Conservation (phyloP, 2,329 filamentous ascomycete genomes). For the Aaosphaeria arxii region DNA sequence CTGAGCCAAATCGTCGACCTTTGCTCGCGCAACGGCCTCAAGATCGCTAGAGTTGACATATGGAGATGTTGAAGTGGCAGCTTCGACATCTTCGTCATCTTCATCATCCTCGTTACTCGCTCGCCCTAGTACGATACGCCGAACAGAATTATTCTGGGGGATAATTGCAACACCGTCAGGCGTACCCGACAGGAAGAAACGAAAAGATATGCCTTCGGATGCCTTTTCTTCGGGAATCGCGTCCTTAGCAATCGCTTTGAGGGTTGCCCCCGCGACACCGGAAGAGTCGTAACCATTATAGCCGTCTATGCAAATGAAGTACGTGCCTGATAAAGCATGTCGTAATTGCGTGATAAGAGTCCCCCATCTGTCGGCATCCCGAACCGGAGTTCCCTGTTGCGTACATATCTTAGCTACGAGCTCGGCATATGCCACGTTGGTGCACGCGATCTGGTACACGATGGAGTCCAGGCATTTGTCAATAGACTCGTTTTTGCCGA, state of each 20-base stretch:
- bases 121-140: too few relatives aligned
- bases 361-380: slow-evolving; percentile 1
- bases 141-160: too few relatives aligned
- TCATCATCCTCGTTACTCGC: not conserved
- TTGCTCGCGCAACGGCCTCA: slow-evolving; percentile 4
- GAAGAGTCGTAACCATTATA: too few relatives aligned
- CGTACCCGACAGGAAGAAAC: too few relatives aligned
- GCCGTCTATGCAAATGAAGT: too few relatives aligned
- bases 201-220: too few relatives aligned
- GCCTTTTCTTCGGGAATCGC: not conserved
- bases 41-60: slow-evolving; percentile 5
- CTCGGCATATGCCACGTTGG: slow-evolving; percentile 8
- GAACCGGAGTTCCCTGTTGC: slow-evolving; percentile 2
- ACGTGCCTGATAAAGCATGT: too few relatives aligned
- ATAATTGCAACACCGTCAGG: too few relatives aligned
- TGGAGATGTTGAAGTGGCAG: not conserved
- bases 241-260: not conserved
- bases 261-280: too few relatives aligned
- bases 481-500: slow-evolving; percentile 6
- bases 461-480: slow-evolving; percentile 11
- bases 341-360: too few relatives aligned
- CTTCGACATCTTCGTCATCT: not conserved
- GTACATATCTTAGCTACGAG: slow-evolving; percentile 6
- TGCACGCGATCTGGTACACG: slow-evolving; percentile 10
- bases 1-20: slow-evolving; percentile 4